Evolutionary conservation across 1,139 yeast species (phyloP).

Genomic region (Blastobotrys illinoisensis): DNA sequence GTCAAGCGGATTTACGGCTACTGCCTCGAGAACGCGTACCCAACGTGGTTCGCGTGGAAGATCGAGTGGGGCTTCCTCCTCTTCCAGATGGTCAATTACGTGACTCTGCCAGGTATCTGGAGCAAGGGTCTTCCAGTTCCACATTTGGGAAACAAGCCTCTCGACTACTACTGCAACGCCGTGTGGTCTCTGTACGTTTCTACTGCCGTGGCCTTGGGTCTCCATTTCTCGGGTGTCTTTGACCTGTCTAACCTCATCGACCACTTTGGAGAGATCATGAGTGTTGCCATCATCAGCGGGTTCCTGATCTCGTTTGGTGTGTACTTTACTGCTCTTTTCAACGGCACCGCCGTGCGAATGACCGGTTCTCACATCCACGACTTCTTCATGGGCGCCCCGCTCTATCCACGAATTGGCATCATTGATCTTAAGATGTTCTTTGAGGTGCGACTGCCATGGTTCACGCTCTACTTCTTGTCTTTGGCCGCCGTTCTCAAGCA

Average conservation of each 20-base stretch:
- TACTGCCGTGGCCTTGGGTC: constrained; percentile 48
- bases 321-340: constrained; percentile 48
- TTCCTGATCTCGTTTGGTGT: constrained; percentile 61
- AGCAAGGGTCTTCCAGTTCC: constrained; percentile 89
- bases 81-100: constrained; percentile 70
- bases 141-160: constrained; percentile 70
- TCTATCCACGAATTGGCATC: constrained; percentile 91
- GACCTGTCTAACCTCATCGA: constrained; percentile 69
- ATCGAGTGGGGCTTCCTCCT: constrained; percentile 65
- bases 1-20: constrained; percentile 41
- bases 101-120: constrained; percentile 91
- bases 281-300: constrained; percentile 81
- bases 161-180: constrained; percentile 93
- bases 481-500: constrained; percentile 74
- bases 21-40: constrained; percentile 57
- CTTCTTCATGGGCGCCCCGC: constrained; percentile 94
- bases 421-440: constrained; percentile 94
- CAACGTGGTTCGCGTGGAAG: constrained; percentile 60
- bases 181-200: constrained; percentile 74
- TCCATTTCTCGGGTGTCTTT: constrained; percentile 73
- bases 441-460: constrained; percentile 97
- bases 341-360: constrained; percentile 65
- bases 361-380: constrained; percentile 89
- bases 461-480: constrained; percentile 72
- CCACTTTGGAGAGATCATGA: constrained; percentile 85